These are phyloP conservation scores for Venturia effusa DNA, from an alignment of 2,329 filamentous ascomycete species.

Conservation along the genomic window DNA sequence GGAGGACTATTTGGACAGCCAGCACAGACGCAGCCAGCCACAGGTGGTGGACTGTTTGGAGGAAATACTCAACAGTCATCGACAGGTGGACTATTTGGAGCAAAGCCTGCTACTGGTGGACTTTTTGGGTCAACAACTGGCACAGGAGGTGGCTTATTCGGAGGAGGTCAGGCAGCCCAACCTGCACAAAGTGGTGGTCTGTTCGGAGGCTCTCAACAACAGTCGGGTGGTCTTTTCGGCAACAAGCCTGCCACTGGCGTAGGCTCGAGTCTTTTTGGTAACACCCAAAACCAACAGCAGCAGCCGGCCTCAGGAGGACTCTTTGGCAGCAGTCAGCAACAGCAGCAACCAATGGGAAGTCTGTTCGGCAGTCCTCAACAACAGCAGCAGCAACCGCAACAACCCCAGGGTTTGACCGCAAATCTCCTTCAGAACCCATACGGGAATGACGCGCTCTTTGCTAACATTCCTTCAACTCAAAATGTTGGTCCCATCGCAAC, in stretches of 20 bases:
- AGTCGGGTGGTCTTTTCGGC: constrained; percentile 29
- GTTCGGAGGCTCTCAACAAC: constrained; percentile 33
- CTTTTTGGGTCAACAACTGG: constrained; percentile 21
- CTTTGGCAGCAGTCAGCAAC: constrained; percentile 33
- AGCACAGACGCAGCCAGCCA: constrained; percentile 37
- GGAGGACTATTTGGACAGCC: constrained; percentile 29
- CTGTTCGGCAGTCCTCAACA: constrained; percentile 45
- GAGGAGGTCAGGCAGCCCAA: constrained; percentile 38
- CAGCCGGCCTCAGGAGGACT: constrained; percentile 29
- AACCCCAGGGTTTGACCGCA: constrained; percentile 51
- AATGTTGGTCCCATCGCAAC: constrained; percentile 86
- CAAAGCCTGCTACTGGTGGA: constrained; percentile 20
- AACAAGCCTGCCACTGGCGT: constrained; percentile 20
- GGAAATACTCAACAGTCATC: constrained; percentile 20
- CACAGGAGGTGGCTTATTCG: constrained; percentile 28
- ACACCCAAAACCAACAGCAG: constrained; percentile 12
- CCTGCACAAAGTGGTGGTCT: constrained; percentile 31
- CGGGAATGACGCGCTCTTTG: constrained; percentile 78
- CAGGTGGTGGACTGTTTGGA: constrained; percentile 34
- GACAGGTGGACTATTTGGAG: constrained; percentile 31
- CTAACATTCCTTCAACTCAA: constrained; percentile 55
- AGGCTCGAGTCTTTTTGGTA: constrained; percentile 16
- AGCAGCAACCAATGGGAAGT: constrained; percentile 29
- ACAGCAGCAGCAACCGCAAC: constrained; percentile 32
- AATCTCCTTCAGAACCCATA: constrained; percentile 75